Evolutionary conservation across 2,329 filamentous ascomycete species (phyloP), one percentile per base, ranked within the genome.

Genomic region (Zalaria sp.): DNA sequence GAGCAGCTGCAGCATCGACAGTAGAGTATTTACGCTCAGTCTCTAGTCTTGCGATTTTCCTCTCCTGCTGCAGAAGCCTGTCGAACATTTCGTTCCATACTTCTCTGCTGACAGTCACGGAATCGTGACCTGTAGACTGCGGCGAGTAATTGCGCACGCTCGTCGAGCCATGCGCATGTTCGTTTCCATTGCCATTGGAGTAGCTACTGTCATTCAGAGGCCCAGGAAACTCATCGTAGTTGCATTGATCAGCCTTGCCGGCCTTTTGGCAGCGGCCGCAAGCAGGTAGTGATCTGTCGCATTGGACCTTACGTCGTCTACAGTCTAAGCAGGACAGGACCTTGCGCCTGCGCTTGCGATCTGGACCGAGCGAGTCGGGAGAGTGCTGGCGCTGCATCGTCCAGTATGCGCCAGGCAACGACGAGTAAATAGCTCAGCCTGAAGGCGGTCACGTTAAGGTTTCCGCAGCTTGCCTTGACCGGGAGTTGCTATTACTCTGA

Each of bases 261-360:
- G 62, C 61, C 46, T 60, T 66, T 25, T 59, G 56, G 42, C 65
- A 68, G 35, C 65, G 55, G 32, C 61, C 59, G 43, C 65, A 68
- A 2, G 65, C 58, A 29, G 65, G 65, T 46, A 63, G 59, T 4
- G 59, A 54, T 34, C 65, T 61, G 47, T 68, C 65, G 48, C 65
- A 68, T 48, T 66, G 65, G 47, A 68, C 60, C 48, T 67, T 68
- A n/a, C 65, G 56, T 35, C 58, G 58, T 39, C 65, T 59, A 53
- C 65, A 68, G 8, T 65, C 61, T 46, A 62, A 65, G 46, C 65
- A 68, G 2, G 65, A 68, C 5, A 68, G 50, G 10, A 66, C 65
- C 50, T 67, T 68, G 11, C 65, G 57, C 43, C 65, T 62, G 46
- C 65, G 62, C 44, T 65, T 67, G 3, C 56, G 51, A n/a, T 63